A percentile compares a stretch with the other conserved stretches of the same genome.
phyloP scores from a whole-genome alignment of 139 green algal species.

The Haematococcus lacustris region DNA sequence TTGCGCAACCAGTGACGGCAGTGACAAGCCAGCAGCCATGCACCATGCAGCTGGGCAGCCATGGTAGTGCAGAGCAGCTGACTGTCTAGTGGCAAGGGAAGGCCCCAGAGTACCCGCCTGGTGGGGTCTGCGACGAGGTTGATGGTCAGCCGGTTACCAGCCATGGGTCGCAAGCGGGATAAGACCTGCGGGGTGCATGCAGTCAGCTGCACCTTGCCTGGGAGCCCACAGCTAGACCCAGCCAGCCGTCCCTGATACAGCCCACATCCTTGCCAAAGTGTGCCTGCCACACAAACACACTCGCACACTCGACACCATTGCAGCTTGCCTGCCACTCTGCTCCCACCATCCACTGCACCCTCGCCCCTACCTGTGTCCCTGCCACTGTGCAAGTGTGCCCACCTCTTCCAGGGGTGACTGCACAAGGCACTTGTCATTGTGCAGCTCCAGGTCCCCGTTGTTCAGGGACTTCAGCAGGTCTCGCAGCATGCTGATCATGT shows the following conservation, averaged over 20 bases:
- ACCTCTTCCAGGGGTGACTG: background rate
- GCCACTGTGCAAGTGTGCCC: background rate
- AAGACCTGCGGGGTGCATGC: constrained; percentile 17
- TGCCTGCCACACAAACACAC: background rate
- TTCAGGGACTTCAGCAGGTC: constrained; percentile 16
- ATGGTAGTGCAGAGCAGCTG: no score
- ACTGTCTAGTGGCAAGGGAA: no score
- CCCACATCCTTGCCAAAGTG: no score
- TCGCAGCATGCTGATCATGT: constrained; percentile 37
- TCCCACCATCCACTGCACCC: no score
- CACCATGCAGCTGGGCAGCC: no score
- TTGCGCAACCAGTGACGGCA: no score
- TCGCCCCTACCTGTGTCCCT: background rate
- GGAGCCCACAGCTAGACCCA: no score
- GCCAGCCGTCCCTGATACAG: no score
- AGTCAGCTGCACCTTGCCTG: background rate
- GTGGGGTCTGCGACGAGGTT: background rate
- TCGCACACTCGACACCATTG: no score
- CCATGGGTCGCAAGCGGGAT: background rate
- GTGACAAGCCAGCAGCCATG: no score
- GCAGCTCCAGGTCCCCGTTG: constrained; percentile 11
- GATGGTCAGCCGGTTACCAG: constrained; percentile 2
- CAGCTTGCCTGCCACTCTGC: no score
- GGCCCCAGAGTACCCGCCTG: no score
- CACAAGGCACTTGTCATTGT: background rate